Evolutionary conservation across 2,329 filamentous ascomycete species (phyloP), one percentile per base, ranked within the genome.

Genomic region (Colletotrichum tamarilloi): DNA sequence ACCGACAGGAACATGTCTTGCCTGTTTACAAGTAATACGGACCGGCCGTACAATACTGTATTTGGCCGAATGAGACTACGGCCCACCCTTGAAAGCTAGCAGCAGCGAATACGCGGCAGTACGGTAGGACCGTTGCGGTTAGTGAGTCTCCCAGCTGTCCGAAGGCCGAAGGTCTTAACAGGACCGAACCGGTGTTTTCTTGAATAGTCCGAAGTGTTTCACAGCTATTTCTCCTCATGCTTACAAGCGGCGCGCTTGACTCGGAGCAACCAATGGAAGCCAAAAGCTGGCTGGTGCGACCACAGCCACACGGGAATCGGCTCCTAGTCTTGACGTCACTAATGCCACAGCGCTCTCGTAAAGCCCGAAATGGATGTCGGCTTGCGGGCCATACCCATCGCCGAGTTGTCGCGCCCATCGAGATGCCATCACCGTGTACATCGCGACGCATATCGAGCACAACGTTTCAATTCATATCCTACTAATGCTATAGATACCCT

Each of bases 241-340:
- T 32, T 14, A 6, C 14, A 35, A 14, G 49, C 26, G 12, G n/a
- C 30, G n/a, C 60, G 6, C 42, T 52, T 35, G 28, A n/a, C 60
- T 63, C 28, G 28, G 38, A n/a, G 30, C 59, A 53, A 52, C 60
- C 38, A 62, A 55, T 46, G 53, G 28, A 42, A 14, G 32, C 58
- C 46, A 46, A 19, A 8, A 24, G 24, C 30, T 55, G 56, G 49
- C 38, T 3, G 53, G 49, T 59, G 24, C 67, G 57, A 58, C 52
- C 38, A 67, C 24, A 1, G 5, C 9, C 28, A 35, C 46, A 35
- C 69, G 59, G 42, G 12, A 52, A 52, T 42, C 42, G 22, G 53
- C 46, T 32, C 32, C 16, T 60, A 60, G 26, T 62, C 22, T 66
- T 66, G 70, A 73, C 71, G 71, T 73, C 71, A 73, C 62, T 2